Evolutionary conservation across 1,139 yeast species (phyloP).

Genomic region (Yamadazyma buinensis): DNA sequence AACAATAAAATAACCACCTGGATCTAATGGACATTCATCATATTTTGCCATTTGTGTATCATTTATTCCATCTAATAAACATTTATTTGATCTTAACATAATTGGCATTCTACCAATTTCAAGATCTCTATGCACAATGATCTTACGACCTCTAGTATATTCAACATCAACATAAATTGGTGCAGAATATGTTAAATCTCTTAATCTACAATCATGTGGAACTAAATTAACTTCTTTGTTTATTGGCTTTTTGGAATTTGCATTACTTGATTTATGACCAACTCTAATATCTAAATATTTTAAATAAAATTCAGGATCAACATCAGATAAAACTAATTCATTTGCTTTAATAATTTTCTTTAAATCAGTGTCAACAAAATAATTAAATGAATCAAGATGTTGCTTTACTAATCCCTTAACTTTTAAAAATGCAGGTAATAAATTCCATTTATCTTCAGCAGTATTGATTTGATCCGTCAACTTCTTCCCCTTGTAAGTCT

Average conservation of each 20-base stretch:
- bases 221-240: slow-evolving; percentile 67
- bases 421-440: slow-evolving; percentile 89
- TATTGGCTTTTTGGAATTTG: slow-evolving; percentile 34
- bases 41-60: slow-evolving; percentile 83
- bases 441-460: slow-evolving; percentile 93
- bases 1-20: slow-evolving; percentile 97
- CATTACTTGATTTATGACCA: slow-evolving; percentile 51
- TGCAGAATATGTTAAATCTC: slow-evolving; percentile 94
- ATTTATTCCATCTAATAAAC: slow-evolving; percentile 74
- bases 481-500: slow-evolving; percentile 80
- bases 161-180: slow-evolving; percentile 97
- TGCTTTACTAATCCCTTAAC: slow-evolving; percentile 96
- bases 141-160: slow-evolving; percentile 89
- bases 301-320: slow-evolving; percentile 93
- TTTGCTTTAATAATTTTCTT: slow-evolving; percentile 91
- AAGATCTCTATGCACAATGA: slow-evolving; percentile 82
- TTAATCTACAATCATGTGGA: slow-evolving; percentile 94
- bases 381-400: slow-evolving; percentile 94
- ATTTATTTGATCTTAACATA: slow-evolving; percentile 90
- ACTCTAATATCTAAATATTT: slow-evolving; percentile 90
- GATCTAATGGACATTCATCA: slow-evolving; percentile 96
- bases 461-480: slow-evolving; percentile 86
- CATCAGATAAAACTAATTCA: slow-evolving; percentile 85
- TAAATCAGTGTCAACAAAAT: slow-evolving; percentile 89
- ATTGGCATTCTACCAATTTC: slow-evolving; percentile 98